Base-by-base conservation (phyloP, 805 yeast species). In the Kodamaea kakaduensis region DNA sequence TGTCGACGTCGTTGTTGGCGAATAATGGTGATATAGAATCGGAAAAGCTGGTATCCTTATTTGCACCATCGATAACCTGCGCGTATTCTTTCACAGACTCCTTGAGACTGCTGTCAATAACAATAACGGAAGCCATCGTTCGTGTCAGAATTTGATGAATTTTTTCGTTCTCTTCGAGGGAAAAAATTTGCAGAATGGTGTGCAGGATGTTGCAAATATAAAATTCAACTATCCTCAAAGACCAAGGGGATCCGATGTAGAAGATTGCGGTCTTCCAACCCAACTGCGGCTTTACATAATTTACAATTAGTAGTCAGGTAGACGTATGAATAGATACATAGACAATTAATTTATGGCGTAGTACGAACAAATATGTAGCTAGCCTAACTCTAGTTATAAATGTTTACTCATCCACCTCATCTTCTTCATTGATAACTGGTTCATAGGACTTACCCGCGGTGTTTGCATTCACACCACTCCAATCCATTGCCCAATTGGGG, bases 11-110 rank as follows among this genome's bases (percentile, higher is more conserved):
- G 21, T 46, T 50, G 13, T 42, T 38, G 21, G 48, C 46, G 36
- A 59, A 39, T 32, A 43, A 52, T 17, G 46, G 38, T 16, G 41
- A 35, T 40, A 63, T 54, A 6, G 52, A 43, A 17, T 51, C 48
- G 17, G 66, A 58, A 41, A 57, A 53, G 13, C 47, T 54, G 21
- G 50, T 43, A 40, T 48, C 51, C 37, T 55, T 54, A 39, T 53
- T 47, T 22, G 54, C 48, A 14, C 55, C 48, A 41, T 64, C 70
- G 35, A 67, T 51, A 31, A 65, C 61, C 41, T 54, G 62, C 22
- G 59, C 62, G 40, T 61, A 64, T 45, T 66, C 72, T 32, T 49
- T 52, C 36, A 67, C 56, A 18, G 69, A 64, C 48, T 61, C 68
- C 40, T 51, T 55, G 43, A 67, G 51, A 46, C 61, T 68, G 50